A percentile compares a stretch with the other conserved stretches of the same genome.
phyloP scores from a whole-genome alignment of 2,329 filamentous ascomycete genomes.

The Epichloe hybrida region DNA sequence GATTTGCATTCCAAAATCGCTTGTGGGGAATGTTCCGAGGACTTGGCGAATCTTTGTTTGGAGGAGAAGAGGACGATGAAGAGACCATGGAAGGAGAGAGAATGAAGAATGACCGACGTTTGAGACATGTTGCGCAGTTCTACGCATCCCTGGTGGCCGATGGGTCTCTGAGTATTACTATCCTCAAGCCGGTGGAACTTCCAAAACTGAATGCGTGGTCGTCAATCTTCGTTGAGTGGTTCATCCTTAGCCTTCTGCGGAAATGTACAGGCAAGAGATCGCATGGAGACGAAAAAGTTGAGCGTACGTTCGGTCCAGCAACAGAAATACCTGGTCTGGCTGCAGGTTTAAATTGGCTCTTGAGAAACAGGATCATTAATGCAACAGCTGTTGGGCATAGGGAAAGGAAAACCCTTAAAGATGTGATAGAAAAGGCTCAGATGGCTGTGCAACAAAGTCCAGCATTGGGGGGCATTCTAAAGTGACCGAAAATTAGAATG shows the following conservation, averaged over 20 bases:
- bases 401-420: conserved; percentile 30
- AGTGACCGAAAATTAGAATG: too few species aligned
- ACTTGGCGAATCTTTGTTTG: conserved; percentile 69
- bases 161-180: conserved; percentile 29
- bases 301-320: conserved; percentile 52
- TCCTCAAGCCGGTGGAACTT: conserved; percentile 62
- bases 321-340: conserved; percentile 54
- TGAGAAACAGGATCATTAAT: conserved; percentile 60
- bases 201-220: conserved; percentile 65
- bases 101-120: conserved; percentile 33
- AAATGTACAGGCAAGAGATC: conserved; percentile 36
- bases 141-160: conserved; percentile 37
- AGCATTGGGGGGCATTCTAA: too few species aligned
- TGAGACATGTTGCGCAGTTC: conserved; percentile 40
- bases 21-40: conserved; percentile 76
- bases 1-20: conserved; percentile 75
- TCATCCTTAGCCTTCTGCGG: conserved; percentile 64
- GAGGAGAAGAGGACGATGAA: conserved; percentile 46
- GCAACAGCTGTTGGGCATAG: conserved; percentile 40
- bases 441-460: conserved; percentile 11
- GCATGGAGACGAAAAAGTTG: conserved; percentile 43
- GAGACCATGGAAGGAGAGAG: conserved; percentile 33
- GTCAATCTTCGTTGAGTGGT: conserved; percentile 62
- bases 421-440: conserved; percentile 21
- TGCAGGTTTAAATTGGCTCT: conserved; percentile 64